A percentile compares a stretch with the other conserved stretches of the same genome.
Evolutionary conservation across 2,329 filamentous ascomycete species (phyloP).

Genomic region (Atkinsonella hypoxylon): DNA sequence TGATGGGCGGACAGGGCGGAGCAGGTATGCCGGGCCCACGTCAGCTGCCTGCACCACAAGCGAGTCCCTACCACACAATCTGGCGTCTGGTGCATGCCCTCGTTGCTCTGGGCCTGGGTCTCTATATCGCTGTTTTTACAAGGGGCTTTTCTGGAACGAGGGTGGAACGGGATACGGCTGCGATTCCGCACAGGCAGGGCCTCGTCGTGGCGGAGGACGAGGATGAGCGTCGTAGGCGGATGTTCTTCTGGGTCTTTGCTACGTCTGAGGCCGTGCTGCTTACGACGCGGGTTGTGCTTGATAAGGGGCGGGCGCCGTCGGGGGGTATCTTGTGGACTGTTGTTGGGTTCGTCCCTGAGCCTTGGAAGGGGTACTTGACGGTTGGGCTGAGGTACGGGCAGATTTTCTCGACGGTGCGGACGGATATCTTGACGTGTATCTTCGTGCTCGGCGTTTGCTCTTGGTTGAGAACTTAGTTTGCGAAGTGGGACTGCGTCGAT

Average conservation of each 20-base stretch:
- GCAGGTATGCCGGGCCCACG: conserved; percentile 24
- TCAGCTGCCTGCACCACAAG: conserved; percentile 21
- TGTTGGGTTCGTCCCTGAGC: conserved; percentile 53
- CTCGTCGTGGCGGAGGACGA: conserved; percentile 15
- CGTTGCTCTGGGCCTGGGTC: conserved; percentile 55
- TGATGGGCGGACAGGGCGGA: conserved; percentile 39
- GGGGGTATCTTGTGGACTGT: conserved; percentile 52
- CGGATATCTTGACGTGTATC: conserved; percentile 62
- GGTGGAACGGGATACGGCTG: conserved; percentile 39
- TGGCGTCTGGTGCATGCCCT: conserved; percentile 67
- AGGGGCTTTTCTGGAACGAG: conserved; percentile 59
- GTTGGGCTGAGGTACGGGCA: conserved; percentile 53
- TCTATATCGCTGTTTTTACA: conserved; percentile 58
- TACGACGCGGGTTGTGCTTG: conserved; percentile 57
- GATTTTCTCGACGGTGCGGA: conserved; percentile 60
- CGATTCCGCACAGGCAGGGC: conserved; percentile 15
- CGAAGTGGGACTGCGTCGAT: not conserved
- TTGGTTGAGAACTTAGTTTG: conserved; percentile 27
- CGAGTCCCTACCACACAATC: conserved; percentile 32
- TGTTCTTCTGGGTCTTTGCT: conserved; percentile 70
- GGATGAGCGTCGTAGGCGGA: conserved; percentile 19
- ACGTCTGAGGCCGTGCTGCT: conserved; percentile 64
- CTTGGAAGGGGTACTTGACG: conserved; percentile 48
- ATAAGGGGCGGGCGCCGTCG: conserved; percentile 45
- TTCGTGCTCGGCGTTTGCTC: conserved; percentile 57